phyloP scores from a whole-genome alignment of 371 early-diverging fungal genomes.

The Mucor circinelloides region DNA sequence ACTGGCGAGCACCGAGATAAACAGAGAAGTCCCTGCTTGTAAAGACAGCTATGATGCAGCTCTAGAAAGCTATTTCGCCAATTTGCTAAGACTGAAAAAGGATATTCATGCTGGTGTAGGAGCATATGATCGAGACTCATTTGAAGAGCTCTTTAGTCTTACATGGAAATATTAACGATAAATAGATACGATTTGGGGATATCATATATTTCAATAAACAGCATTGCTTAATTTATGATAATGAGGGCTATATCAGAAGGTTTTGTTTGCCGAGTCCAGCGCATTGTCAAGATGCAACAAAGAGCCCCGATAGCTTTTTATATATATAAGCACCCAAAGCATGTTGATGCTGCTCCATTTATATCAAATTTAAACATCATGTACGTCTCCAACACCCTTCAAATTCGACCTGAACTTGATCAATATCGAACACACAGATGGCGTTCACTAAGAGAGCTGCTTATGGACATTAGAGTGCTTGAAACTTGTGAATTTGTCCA shows the following conservation, averaged over 20 bases:
- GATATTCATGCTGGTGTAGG: not conserved
- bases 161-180: not conserved
- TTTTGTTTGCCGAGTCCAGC: too few relatives aligned
- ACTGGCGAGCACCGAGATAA: not conserved
- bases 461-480: not conserved
- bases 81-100: not conserved
- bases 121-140: not conserved
- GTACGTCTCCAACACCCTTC: not conserved
- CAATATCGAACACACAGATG: not conserved
- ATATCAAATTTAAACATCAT: not conserved
- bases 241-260: not conserved
- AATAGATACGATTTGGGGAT: too few relatives aligned
- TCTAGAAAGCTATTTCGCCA: not conserved
- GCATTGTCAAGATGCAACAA: too few relatives aligned
- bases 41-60: not conserved
- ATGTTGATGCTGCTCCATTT: not conserved
- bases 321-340: not conserved
- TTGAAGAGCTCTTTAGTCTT: not conserved
- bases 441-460: not conserved
- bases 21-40: not conserved
- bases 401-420: not conserved
- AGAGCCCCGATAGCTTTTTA: not conserved
- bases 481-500: not conserved
- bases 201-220: too few relatives aligned
- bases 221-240: not conserved